Evolutionary conservation across 495 filamentous ascomycete genomes (phyloP), one percentile per base, ranked within the genome.

Genomic region (Apiosordaria backusii): DNA sequence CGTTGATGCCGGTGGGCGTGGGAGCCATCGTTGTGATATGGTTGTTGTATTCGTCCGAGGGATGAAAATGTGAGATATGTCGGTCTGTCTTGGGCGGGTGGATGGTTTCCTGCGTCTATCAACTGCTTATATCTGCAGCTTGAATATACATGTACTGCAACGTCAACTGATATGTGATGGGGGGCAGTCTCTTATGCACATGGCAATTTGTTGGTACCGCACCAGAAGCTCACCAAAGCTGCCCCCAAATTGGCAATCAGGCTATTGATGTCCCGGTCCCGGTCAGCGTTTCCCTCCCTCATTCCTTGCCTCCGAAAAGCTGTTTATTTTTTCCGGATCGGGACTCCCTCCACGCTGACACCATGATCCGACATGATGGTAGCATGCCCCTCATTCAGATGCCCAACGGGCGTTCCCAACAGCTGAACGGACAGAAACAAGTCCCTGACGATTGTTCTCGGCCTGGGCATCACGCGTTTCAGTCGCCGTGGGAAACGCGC

Each of bases 1-100:
- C 81, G 22, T 82, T 82, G 64, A 87, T 82, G 19, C 85, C 85
- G 35, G 35, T 45, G 35, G 35, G 35, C 15, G n/a, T 55, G 18
- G 52, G 52, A 22, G 52, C 0, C 35, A 45, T 45, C 9, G 10
- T 45, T 13, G 35, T 45, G 35, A 45, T 3, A 10, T 15, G n/a
- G n/a, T 15, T 45, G 52, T 55, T 15, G 15, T 55, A 6, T 55
- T 22, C 2, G 35, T 45, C 5, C 16, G 35, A 15, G 9, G 9
- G 5, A 13, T 13, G 29, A 10, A 35, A 10, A 35, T 6, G 29
- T 5, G 5, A 35, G 29, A 10, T 35, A 35, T 35, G 29, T 5
- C 10, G 29, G 10, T 29, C 26, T 18, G 18, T 50, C 50, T 57
- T 65, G 29, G 57, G 57, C 4, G 57, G 6, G 23, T 24, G 23